Conservation (phyloP, 1,284 basidiomycete species). For the Ceratobasidium sp. region DNA sequence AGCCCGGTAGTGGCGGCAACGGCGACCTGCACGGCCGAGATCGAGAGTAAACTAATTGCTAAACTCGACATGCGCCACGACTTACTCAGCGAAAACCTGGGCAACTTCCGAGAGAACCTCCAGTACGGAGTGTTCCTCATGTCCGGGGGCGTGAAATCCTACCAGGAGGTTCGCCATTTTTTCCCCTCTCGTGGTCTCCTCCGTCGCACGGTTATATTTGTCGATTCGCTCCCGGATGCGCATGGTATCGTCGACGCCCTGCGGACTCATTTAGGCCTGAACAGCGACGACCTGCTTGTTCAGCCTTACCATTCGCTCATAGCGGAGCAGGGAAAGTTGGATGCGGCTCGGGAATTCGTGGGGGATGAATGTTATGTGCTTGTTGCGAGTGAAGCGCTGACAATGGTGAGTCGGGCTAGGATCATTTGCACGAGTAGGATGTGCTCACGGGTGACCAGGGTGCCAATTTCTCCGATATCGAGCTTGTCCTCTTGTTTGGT, state of each 20-base stretch:
- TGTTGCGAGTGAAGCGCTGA: neutral
- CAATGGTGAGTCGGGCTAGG: conserved; percentile 1
- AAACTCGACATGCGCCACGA: neutral
- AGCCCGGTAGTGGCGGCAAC: neutral
- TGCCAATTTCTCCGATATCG: neutral
- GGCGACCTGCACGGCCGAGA: neutral
- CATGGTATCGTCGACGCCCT: neutral
- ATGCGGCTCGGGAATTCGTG: neutral
- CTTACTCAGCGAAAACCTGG: neutral
- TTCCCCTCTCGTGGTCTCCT: neutral
- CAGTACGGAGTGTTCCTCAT: conserved; percentile 7
- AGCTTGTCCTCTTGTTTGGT: neutral
- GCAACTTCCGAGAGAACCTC: neutral
- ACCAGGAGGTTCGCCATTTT: neutral
- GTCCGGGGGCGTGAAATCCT: neutral
- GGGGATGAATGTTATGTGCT: neutral
- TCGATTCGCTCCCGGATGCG: neutral
- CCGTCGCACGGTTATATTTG: neutral
- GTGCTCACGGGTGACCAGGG: neutral
- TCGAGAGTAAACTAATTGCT: neutral
- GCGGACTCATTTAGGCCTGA: neutral
- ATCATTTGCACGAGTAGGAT: too few relatives aligned
- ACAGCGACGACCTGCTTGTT: neutral
- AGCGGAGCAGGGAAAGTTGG: neutral
- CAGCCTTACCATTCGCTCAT: neutral